Percentiles rank a stretch among this genome's conserved stretches.
Conservation (phyloP, 2,329 filamentous ascomycete genomes). For the Colletotrichum spaethianum region DNA sequence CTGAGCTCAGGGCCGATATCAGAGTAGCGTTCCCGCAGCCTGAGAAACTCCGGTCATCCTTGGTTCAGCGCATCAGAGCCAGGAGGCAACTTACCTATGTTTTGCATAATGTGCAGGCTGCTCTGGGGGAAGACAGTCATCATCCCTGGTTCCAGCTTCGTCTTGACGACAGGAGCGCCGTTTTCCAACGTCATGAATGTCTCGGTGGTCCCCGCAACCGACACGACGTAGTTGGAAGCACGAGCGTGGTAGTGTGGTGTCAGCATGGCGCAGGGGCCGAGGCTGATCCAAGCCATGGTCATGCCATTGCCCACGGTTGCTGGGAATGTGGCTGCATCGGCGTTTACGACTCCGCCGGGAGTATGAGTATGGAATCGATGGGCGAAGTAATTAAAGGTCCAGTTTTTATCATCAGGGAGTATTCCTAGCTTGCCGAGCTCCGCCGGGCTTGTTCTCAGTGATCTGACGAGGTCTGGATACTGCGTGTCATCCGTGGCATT, state of each 20-base stretch:
- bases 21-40: constrained; percentile 64
- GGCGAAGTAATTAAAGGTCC: constrained; percentile 64
- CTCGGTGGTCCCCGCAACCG: constrained; percentile 61
- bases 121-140: constrained; percentile 66
- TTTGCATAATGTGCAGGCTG: constrained; percentile 65
- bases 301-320: constrained; percentile 62
- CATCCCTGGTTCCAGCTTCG: constrained; percentile 57
- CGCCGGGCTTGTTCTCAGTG: constrained; percentile 56
- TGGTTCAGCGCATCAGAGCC: too few relatives aligned
- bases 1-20: constrained; percentile 62
- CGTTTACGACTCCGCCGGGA: constrained; percentile 65
- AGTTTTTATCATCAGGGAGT: constrained; percentile 57
- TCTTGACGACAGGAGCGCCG: constrained; percentile 58
- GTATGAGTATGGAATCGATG: constrained; percentile 57
- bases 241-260: constrained; percentile 65
- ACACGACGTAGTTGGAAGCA: constrained; percentile 64
- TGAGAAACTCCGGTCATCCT: constrained; percentile 42
- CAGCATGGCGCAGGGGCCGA: constrained; percentile 67
- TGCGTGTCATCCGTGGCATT: constrained; percentile 32
- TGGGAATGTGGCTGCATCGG: constrained; percentile 66
- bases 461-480: constrained; percentile 46
- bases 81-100: constrained; percentile 56
- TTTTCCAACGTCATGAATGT: constrained; percentile 68
- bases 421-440: constrained; percentile 59
- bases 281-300: constrained; percentile 60